Evolutionary conservation across 1,139 yeast species (phyloP).

Genomic region (Torulaspora pretoriensis): DNA sequence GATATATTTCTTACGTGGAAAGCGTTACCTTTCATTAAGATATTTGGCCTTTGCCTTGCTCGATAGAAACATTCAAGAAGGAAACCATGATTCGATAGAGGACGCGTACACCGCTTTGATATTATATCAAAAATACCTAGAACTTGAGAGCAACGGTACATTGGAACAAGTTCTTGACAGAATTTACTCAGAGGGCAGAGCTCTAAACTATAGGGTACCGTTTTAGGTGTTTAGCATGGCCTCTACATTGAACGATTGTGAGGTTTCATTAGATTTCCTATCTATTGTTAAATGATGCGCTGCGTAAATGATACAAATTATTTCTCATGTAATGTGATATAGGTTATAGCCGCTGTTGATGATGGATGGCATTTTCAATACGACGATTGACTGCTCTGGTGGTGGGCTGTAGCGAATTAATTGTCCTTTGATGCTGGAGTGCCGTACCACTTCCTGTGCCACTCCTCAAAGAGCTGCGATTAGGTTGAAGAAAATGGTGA

Average conservation of each 20-base stretch:
- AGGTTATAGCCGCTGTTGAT: constrained; percentile 20
- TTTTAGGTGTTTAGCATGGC: constrained; percentile 1
- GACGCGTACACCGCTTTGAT: constrained; percentile 87
- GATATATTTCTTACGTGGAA: constrained; percentile 66
- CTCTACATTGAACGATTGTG: neutral
- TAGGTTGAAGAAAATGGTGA: constrained; percentile 10
- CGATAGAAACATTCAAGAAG: constrained; percentile 75
- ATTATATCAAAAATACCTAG: constrained; percentile 67
- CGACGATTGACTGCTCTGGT: constrained; percentile 36
- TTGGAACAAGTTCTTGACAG: constrained; percentile 60
- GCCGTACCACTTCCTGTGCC: constrained; percentile 20
- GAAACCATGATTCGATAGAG: constrained; percentile 95
- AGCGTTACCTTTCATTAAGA: constrained; percentile 77
- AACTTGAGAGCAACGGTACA: constrained; percentile 52
- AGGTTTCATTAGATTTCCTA: neutral
- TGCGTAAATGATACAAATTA: neutral
- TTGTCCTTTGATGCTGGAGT: constrained; percentile 27
- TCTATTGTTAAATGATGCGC: neutral
- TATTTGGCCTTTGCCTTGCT: constrained; percentile 80
- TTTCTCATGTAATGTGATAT: neutral
- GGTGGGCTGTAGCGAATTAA: constrained; percentile 33
- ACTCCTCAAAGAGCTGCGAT: constrained; percentile 24
- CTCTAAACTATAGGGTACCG: constrained; percentile 57
- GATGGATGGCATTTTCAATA: constrained; percentile 27
- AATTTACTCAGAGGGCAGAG: constrained; percentile 74